Evolutionary conservation across 192 early-diverging fungal species (phyloP), one percentile per base, ranked within the genome.

Genomic region (Rhizoclosmatium sp.): DNA sequence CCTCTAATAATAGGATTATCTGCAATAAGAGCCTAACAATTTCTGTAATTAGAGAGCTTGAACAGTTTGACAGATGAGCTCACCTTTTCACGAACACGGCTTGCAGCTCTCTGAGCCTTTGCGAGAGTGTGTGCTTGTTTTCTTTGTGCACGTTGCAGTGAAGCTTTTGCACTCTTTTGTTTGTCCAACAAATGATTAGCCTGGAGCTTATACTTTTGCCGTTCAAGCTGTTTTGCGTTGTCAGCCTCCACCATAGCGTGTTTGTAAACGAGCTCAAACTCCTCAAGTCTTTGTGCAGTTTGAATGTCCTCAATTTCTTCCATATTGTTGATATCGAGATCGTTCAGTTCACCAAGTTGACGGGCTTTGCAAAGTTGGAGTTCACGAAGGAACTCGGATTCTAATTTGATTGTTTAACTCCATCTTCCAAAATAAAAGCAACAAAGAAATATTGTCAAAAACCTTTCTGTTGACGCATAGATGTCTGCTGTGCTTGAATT

Each of bases 401-500:
- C 78, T 80, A 47, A 4, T 1, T 9, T 9, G 58, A 21, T 48
- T 42, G 47, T 12, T 71, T n/a, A n/a, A 46, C n/a, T 9, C 23
- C 31, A 16, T 45, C 46, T n/a, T 42, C 47, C 2, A 31, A 2
- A 56, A 16, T 1, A 69, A 9, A 16, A 41, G n/a, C 4, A 19
- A 31, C 16, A 42, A 41, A 19, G 39, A 56, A 21, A 54, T 31
- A 12, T 16, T 16, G 54, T 7, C 41, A 10, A 2, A 14, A 3
- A 74, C 78, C 78, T 69, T 80, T 80, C 61, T 80, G 78, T 48
- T 80, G 78, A 39, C 71, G 65, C 78, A 80, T 80, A 19, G 39
- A n/a, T 4, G 59, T 47, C 42, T 80, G 65, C 46, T 80, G 78
- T 9, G 78, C 40, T 51, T 16, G 41, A 40, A 80, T 74, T 49